A percentile compares a stretch with the other conserved stretches of the same genome.
Conservation (phyloP, 23 red algal genomes). For the Pyropia haitanensis region DNA sequence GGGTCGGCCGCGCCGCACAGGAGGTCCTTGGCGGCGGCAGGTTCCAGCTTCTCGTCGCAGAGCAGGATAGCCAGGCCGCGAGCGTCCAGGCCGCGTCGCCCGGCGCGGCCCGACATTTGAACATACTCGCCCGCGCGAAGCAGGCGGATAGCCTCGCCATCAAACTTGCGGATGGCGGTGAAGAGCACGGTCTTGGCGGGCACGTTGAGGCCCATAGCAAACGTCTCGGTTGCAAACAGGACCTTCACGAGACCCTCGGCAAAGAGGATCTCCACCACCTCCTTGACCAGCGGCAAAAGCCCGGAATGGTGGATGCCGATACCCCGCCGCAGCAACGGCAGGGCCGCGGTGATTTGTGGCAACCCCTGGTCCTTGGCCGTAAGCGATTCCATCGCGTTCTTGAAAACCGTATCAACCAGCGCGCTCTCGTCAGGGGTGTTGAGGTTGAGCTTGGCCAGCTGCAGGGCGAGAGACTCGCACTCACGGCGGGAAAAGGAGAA, state of each 20-base stretch:
- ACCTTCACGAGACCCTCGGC: constrained; percentile 87
- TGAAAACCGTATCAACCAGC: constrained; percentile 62
- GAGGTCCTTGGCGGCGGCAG: constrained; percentile 41
- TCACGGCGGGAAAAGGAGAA: constrained; percentile 80
- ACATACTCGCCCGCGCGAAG: constrained; percentile 82
- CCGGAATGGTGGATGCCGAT: constrained; percentile 99
- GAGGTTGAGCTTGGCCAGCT: constrained; percentile 67
- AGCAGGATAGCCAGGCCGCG: constrained; percentile 74
- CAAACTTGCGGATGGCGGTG: constrained; percentile 75
- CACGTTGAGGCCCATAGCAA: constrained; percentile 98
- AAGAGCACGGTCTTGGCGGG: constrained; percentile 91
- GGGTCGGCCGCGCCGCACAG: constrained; percentile 70
- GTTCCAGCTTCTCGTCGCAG: constrained; percentile 78
- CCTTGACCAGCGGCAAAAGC: constrained; percentile 89
- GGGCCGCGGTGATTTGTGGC: constrained; percentile 73
- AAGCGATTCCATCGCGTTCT: constrained; percentile 63
- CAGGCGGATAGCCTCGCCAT: constrained; percentile 58
- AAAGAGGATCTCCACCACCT: constrained; percentile 95
- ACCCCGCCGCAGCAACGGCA: constrained; percentile 66
- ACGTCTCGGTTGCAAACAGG: constrained; percentile 98
- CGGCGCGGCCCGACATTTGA: constrained; percentile 96
- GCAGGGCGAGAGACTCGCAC: constrained; percentile 76
- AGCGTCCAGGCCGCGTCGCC: constrained; percentile 78
- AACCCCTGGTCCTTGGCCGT: constrained; percentile 66
- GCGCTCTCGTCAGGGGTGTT: constrained; percentile 75